Evolutionary conservation across 352 stramenopile species (phyloP), one percentile per base, ranked within the genome.

Genomic region (Globisporangium carolinianum): DNA sequence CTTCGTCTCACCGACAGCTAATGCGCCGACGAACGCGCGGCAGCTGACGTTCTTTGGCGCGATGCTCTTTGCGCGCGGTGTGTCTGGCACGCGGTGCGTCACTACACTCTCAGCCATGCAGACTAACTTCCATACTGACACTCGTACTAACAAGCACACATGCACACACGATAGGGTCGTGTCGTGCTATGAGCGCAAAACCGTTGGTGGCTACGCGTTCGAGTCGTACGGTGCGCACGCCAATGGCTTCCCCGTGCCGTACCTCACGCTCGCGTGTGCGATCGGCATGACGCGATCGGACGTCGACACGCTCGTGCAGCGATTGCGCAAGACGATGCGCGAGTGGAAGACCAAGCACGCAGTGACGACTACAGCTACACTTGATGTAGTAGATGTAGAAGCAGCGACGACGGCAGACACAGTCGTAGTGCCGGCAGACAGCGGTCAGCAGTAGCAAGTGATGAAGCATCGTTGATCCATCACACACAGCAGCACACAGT

Each of bases 61-160:
- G n/a, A 99, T 99, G 96, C 83, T 99, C 11, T 99, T 99, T 74
- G 94, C 85, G 36, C 84, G 97, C 24, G 97, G 94, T 59, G 90
- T 99, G 7, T 98, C 92, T 32, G 97, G 97, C 37, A 98, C 94
- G 46, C 72, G 96, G 53, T 87, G 63, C 11, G 43, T 59, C 24
- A 32, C 12, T 37, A 24, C 47, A 15, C 38, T 32, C 24, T 32
- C 24, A 3, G 24, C 3, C 24, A 32, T 32, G 24, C 24, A 32
- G 24, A 32, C 24, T 32, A 32, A 32, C 24, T 3, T 32, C 24
- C 24, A 32, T 32, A 3, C 24, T 3, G 24, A 32, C 24, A 32
- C 24, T 32, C 24, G 3, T 32, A 32, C 24, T 32, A 24, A 24
- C 1, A 1, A 24, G 18, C 24, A 32, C 24, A 32, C 24, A 32